Base-by-base conservation (phyloP, 441 rosid species). In the Erodium moschatum region DNA sequence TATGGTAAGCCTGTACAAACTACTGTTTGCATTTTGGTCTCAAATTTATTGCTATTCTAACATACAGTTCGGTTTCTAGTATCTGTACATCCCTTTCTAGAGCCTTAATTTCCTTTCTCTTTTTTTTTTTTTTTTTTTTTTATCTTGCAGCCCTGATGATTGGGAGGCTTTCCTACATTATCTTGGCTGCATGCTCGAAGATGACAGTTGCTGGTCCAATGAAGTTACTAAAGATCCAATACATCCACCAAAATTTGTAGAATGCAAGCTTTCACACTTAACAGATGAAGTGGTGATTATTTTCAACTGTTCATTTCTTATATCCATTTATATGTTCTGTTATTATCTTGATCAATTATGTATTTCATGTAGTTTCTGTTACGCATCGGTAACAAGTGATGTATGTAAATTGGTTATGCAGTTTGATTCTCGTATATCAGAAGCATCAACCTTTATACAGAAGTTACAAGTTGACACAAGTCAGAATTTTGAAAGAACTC, bases 91-190 rank as follows among this genome's bases (percentile, higher is more conserved):
- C 10, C 54, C 54, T 66, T 58, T 73, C 66, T 42, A 29, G 20
- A 75, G 54, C 76, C 61, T 81, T 80, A 72, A 77, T 78, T 31
- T 80, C 60, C 69, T 40, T 40, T n/a, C n/a, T n/a, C n/a, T n/a
- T n/a, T n/a, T n/a, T n/a, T n/a, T n/a, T n/a, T n/a, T n/a, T n/a
- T n/a, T n/a, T n/a, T n/a, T 40, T 40, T 70, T 69, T 81, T 78
- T 18, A 24, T 77, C 78, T 80, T 83, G 77, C 93, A 92, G 99
- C 85, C 95, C 96, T 81, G 99, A 95, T 82, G 99, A 95, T 77
- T 90, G 98, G 98, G 95, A 92, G 83, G 87, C 90, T 81, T 92
- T 92, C 83, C 86, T 86, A 70, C 89, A 92, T 69, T 95, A 89
- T 85, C 87, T 95, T 60, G 90, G 89, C 79, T 95, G 99, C 79